Percentiles rank a stretch among this genome's conserved stretches.
These are phyloP conservation scores for Monosporascus ibericus DNA, from an alignment of 2,329 filamentous ascomycete genomes.

Conservation along the genomic window DNA sequence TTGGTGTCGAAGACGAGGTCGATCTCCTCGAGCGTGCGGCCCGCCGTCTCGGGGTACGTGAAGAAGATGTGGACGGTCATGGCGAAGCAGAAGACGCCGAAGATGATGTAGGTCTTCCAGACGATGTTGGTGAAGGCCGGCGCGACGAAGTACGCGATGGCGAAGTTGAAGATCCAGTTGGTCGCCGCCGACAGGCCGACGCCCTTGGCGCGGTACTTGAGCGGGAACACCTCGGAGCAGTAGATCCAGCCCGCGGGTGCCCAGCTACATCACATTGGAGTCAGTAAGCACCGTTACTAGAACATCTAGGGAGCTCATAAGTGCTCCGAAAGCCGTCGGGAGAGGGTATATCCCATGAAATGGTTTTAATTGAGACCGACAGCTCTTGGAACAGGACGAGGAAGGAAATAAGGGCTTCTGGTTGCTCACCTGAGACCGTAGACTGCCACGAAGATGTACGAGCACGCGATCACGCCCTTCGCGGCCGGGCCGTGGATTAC, in stretches of 20 bases:
- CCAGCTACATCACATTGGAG: conserved; percentile 10
- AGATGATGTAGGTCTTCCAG: conserved; percentile 33
- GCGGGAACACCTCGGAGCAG: conserved; percentile 20
- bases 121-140: conserved; percentile 11
- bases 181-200: conserved; percentile 15
- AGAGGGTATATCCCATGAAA: too few species aligned
- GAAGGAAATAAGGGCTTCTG: too few species aligned
- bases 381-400: too few species aligned
- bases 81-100: conserved; percentile 31
- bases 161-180: conserved; percentile 22
- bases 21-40: conserved; percentile 45
- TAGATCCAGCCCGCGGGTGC: conserved; percentile 15
- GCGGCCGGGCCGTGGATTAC: conserved; percentile 36
- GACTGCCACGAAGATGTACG: conserved; percentile 39
- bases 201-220: conserved; percentile 15
- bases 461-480: conserved; percentile 44
- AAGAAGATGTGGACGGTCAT: conserved; percentile 11
- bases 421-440: conserved; percentile 22
- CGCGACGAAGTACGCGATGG: conserved; percentile 10
- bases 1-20: conserved; percentile 42
- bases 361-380: too few species aligned
- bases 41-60: conserved; percentile 34
- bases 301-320: too few species aligned
- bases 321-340: too few species aligned
- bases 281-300: too few species aligned